Percentiles rank a stretch among this genome's conserved stretches.
phyloP scores from a whole-genome alignment of 164 flowering plant genomes.

The Amborella trichopoda region DNA sequence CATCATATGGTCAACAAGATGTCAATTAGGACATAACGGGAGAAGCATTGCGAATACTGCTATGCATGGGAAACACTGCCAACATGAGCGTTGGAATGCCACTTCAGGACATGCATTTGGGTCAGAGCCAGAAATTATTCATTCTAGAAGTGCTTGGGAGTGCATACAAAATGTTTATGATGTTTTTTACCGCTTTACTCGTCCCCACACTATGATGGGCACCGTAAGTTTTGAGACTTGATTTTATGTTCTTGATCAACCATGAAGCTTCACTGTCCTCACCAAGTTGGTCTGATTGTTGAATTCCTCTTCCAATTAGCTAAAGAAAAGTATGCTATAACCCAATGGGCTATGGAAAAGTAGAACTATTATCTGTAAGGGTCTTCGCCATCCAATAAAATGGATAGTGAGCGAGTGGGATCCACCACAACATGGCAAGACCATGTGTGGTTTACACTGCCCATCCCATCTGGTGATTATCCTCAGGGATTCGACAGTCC shows the following conservation, averaged over 20 bases:
- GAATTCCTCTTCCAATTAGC: not conserved
- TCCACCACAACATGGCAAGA: no score
- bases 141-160: constrained; percentile 17
- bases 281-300: not conserved
- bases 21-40: constrained; percentile 9
- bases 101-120: constrained; percentile 41
- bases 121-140: constrained; percentile 39
- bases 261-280: not conserved
- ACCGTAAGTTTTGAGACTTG: constrained; percentile 66
- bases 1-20: constrained; percentile 12
- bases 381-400: no score
- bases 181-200: constrained; percentile 78
- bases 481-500: no score
- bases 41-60: constrained; percentile 3
- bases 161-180: constrained; percentile 23
- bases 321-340: no score
- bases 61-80: constrained; percentile 9
- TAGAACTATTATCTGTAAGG: no score
- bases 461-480: no score
- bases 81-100: constrained; percentile 25
- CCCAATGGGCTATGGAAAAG: no score
- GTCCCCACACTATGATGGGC: constrained; percentile 93
- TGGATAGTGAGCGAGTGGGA: no score
- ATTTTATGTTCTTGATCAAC: no score
- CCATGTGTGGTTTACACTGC: no score